A percentile compares a stretch with the other conserved stretches of the same genome.
Evolutionary conservation across 495 filamentous ascomycete species (phyloP).

Genomic region (Penicillium bialowiezense): DNA sequence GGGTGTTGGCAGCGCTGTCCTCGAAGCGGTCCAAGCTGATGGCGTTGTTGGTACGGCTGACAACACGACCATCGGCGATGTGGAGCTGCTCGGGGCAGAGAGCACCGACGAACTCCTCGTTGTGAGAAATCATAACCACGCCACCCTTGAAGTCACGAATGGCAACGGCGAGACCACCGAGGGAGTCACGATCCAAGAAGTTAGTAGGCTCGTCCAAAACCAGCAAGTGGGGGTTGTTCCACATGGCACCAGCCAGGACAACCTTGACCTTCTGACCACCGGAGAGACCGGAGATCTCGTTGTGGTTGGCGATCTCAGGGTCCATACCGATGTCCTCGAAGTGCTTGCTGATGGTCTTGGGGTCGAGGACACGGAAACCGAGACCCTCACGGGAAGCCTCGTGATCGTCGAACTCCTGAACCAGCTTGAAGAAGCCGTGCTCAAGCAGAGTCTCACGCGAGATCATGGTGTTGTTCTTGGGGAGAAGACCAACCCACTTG

Average conservation of each 20-base stretch:
- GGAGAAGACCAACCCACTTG: constrained; percentile 84
- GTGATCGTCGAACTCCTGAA: constrained; percentile 98
- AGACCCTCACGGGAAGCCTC: constrained; percentile 96
- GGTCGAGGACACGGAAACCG: constrained; percentile 87
- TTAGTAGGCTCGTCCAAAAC: constrained; percentile 99
- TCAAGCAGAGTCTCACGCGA: constrained; percentile 88
- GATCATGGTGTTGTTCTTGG: constrained; percentile 89
- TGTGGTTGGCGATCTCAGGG: constrained; percentile 97
- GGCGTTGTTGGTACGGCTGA: constrained; percentile 72
- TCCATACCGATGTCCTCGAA: constrained; percentile 96
- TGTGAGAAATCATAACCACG: constrained; percentile 99
- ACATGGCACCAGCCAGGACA: constrained; percentile 95
- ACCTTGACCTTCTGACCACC: constrained; percentile 99
- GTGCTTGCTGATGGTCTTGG: constrained; percentile 92
- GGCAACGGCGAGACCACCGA: constrained; percentile 91
- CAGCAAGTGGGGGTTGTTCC: constrained; percentile 97
- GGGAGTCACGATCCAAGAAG: constrained; percentile 96
- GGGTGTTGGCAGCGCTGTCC: constrained; percentile 66
- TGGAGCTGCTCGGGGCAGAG: constrained; percentile 94
- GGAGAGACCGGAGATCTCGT: constrained; percentile 93
- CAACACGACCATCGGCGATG: constrained; percentile 81
- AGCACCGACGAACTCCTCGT: constrained; percentile 96
- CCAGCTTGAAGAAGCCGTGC: constrained; percentile 83
- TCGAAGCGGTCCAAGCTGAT: constrained; percentile 82
- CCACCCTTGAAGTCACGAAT: constrained; percentile 97